Evolutionary conservation across 1,284 basidiomycete genomes (phyloP), one percentile per base, ranked within the genome.

Genomic region (Ustilago cynodontis): DNA sequence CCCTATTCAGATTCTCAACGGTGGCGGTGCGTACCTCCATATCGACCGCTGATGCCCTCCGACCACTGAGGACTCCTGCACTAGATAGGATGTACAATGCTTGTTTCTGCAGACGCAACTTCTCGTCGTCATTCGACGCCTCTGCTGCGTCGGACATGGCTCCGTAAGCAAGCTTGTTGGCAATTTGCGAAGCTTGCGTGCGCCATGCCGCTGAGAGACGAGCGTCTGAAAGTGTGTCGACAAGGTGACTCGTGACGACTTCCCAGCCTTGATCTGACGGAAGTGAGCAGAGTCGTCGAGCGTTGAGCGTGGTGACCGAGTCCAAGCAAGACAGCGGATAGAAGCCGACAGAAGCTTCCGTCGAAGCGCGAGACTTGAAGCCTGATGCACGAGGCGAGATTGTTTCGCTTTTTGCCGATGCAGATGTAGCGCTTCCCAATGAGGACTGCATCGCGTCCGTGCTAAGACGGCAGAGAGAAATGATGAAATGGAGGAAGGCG

Each of bases 321-420:
- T 93, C 93, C 13, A 98, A 87, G 84, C 93, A 94, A 68, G 90
- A 90, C 52, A 98, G 91, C 7, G 93, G 93, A 87, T 97, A 98
- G 10, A 76, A 76, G 3, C 37, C 13, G 2, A 43, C n/a, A n/a
- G 51, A 8, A 43, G 20, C 55, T 28, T 59, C 61, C 2, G 35
- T 53, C 6, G 60, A 58, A 1, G 65, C 1, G 6, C 61, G 49
- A 4, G 35, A 35, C 24, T 47, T 47, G 49, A 67, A 54, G 4
- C 60, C 64, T 13, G 64, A 70, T 14, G 45, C 45, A 35, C 59
- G 62, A n/a, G 71, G 66, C 22, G 71, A 64, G 5, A 35, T 39
- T 31, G 29, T 18, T 18, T 29, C 55, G 37, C 50, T 45, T 22
- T 58, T 45, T 37, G 53, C 28, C 2, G 33, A 43, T 39, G 64